phyloP scores from a whole-genome alignment of 2,329 filamentous ascomycete species.

The Juglanconis juglandina region DNA sequence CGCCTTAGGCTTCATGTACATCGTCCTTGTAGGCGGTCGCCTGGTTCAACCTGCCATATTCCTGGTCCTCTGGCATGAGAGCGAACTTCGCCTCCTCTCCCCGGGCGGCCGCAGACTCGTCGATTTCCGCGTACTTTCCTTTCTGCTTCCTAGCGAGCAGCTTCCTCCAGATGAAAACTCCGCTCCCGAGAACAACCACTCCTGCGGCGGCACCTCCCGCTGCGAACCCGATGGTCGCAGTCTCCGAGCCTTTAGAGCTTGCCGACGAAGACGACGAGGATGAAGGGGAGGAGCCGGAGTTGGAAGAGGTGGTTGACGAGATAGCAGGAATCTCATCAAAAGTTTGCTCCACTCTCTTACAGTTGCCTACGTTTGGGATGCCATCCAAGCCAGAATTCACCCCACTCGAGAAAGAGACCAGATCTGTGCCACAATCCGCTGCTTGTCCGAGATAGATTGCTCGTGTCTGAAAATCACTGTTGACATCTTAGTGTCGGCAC shows the following conservation, averaged over 20 bases:
- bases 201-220: background rate
- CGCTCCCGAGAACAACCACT: background rate
- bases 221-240: background rate
- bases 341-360: background rate
- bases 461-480: background rate
- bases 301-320: background rate
- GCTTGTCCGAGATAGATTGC: background rate
- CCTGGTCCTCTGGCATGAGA: background rate
- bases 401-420: background rate
- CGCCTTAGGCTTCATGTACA: too few species aligned
- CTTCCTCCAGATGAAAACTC: background rate
- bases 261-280: background rate
- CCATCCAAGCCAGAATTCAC: background rate
- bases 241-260: background rate
- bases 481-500: too few species aligned
- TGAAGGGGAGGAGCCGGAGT: background rate
- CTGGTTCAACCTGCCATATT: background rate
- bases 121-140: background rate
- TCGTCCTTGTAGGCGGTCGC: background rate
- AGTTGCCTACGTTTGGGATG: background rate
- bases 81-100: background rate
- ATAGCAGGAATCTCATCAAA: background rate
- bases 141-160: background rate
- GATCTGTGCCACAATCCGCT: background rate
- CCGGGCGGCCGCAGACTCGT: background rate